A percentile compares a stretch with the other conserved stretches of the same genome.
Conservation (phyloP, 73 alveolate species). For the Tetrahymena malaccensis region DNA sequence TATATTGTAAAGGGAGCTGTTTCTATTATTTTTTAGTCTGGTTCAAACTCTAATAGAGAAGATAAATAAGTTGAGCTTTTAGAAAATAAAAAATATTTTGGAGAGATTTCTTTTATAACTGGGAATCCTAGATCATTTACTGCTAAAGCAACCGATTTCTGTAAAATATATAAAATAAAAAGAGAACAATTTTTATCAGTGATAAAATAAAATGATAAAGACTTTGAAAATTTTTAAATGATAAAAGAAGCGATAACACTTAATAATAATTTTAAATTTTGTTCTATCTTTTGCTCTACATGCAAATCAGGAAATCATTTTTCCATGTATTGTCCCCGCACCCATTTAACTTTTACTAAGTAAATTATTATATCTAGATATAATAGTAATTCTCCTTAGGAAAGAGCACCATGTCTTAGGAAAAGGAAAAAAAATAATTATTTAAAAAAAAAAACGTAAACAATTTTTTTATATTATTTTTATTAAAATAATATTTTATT, state of each 20-base stretch:
- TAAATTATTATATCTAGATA: not conserved
- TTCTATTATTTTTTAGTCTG: not conserved
- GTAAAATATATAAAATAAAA: not conserved
- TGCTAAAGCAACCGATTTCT: not conserved
- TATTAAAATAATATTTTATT: too few relatives aligned
- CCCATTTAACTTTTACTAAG: not conserved
- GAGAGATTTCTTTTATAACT: not conserved
- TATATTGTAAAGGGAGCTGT: not conserved
- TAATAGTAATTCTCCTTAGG: not conserved
- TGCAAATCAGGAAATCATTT: not conserved
- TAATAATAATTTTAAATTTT: not conserved
- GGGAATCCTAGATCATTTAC: not conserved
- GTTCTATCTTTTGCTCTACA: not conserved
- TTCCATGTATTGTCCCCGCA: not conserved
- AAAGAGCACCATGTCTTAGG: not conserved
- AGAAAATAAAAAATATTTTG: not conserved
- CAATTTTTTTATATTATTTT: too few relatives aligned
- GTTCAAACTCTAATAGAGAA: not conserved
- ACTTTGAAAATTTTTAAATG: not conserved
- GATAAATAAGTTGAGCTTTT: not conserved
- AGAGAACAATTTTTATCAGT: not conserved
- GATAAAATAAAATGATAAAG: not conserved
- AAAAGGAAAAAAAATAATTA: not conserved
- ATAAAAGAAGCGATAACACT: not conserved
- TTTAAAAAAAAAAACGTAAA: not conserved